Evolutionary conservation across 768 basidiomycete genomes (phyloP), one percentile per base, ranked within the genome.

Genomic region (Macrolepiota fuliginosa): DNA sequence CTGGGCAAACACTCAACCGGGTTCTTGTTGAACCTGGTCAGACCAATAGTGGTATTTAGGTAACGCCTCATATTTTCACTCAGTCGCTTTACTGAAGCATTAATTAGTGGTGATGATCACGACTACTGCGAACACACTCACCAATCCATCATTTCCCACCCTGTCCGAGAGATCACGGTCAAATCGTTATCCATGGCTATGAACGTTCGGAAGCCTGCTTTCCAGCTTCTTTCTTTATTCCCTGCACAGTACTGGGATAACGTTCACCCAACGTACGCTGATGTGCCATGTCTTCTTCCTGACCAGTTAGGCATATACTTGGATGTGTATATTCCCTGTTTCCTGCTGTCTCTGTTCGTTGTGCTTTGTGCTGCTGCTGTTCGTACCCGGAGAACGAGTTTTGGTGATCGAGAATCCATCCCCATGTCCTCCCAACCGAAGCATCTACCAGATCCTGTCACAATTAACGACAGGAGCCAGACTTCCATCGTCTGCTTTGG

Each of bases 161-260:
- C 56, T 63, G 62, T n/a, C 62, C 82, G 80, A 54, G 96, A 98
- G 75, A 81, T 96, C 19, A 91, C 93, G 0, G 84, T 98, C 68
- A 97, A 94, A 72, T 89, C 93, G 1, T 80, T 97, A 68, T 94
- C 93, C 12, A 92, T 95, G 81, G 90, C 89, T 3, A 92, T 94
- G 86, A 92, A 91, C 35, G 83, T 98, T 56, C 81, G 81, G 47
- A 79, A 79, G 29, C 95, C 96, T 5, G 96, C 94, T 45, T 94
- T 95, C 74, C 93, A 96, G 66, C 82, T 98, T 19, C 81, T 98
- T 47, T 91, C 94, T 1, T 82, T 98, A 24, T 79, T 77, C 50
- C 12, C 65, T 69, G 12, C 65, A 67, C 47, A 58, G 25, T 37
- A 51, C 58, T 54, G 61, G 61, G 60, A 56, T 53, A 17, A 50